These are phyloP conservation scores for Hymenoscyphus infarciens DNA, from an alignment of 2,329 filamentous ascomycete species.

Conservation along the genomic window DNA sequence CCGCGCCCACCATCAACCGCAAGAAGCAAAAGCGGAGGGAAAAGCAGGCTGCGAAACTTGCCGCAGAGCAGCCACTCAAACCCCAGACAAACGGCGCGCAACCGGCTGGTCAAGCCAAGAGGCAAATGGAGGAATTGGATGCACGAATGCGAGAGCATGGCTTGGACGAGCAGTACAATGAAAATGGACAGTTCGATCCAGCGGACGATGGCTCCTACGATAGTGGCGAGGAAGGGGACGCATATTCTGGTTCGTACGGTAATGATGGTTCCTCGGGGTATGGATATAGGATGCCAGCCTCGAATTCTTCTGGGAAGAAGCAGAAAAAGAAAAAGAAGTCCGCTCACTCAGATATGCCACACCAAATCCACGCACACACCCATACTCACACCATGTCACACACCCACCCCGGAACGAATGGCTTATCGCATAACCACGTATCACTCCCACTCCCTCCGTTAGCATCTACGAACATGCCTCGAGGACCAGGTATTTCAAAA, in stretches of 20 bases:
- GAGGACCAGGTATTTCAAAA: slow-evolving; percentile 41
- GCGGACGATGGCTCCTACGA: slow-evolving; percentile 53
- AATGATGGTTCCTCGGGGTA: slow-evolving; percentile 30
- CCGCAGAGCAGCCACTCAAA: slow-evolving; percentile 30
- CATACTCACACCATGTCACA: slow-evolving; percentile 13
- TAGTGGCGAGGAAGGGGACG: slow-evolving; percentile 50
- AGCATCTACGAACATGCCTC: slow-evolving; percentile 41
- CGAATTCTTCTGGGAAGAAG: slow-evolving; percentile 33
- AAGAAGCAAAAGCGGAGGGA: slow-evolving; percentile 94
- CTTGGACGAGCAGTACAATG: slow-evolving; percentile 28
- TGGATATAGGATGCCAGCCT: slow-evolving; percentile 27
- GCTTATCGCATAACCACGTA: slow-evolving; percentile 30
- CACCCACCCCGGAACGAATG: slow-evolving; percentile 23
- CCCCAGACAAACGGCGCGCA: slow-evolving; percentile 25
- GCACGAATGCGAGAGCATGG: slow-evolving; percentile 31
- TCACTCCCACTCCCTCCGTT: slow-evolving; percentile 37
- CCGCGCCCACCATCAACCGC: slow-evolving; percentile 64
- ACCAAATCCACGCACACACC: slow-evolving; percentile 24
- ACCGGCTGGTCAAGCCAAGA: slow-evolving; percentile 19
- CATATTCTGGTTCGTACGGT: slow-evolving; percentile 35
- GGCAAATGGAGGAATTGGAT: slow-evolving; percentile 31
- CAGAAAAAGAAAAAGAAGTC: slow-evolving; percentile 41
- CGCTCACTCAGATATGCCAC: slow-evolving; percentile 18
- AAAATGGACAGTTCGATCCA: slow-evolving; percentile 38
- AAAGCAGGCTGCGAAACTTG: slow-evolving; percentile 52